Percentiles rank a stretch among this genome's conserved stretches.
These are phyloP conservation scores for Maudiozyma turicensis DNA, from an alignment of 805 yeast species.

Conservation along the genomic window DNA sequence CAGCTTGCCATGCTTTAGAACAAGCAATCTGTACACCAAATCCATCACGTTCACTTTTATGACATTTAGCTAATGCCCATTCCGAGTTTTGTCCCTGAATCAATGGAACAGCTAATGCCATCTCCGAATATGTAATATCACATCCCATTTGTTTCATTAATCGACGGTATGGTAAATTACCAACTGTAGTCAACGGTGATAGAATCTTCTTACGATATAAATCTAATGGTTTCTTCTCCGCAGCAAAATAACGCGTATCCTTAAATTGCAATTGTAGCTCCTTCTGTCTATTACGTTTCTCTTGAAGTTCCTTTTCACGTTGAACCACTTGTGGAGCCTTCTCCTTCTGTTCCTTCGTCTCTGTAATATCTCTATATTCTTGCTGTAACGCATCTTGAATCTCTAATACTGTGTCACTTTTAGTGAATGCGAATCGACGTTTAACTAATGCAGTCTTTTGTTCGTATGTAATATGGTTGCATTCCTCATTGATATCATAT, in stretches of 20 bases:
- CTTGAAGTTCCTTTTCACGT: slow-evolving; percentile 25
- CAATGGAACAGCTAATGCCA: slow-evolving; percentile 83
- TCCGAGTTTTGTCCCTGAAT: slow-evolving; percentile 87
- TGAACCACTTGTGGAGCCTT: slow-evolving; percentile 13
- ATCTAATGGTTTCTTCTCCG: slow-evolving; percentile 74
- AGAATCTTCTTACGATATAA: slow-evolving; percentile 70
- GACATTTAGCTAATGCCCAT: slow-evolving; percentile 96
- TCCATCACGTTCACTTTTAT: slow-evolving; percentile 68
- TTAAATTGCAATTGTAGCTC: slow-evolving; percentile 36
- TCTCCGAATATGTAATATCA: slow-evolving; percentile 87
- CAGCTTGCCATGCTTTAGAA: slow-evolving; percentile 85
- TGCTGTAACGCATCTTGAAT: slow-evolving; percentile 54
- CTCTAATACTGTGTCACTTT: slow-evolving; percentile 47
- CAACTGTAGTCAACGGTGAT: slow-evolving; percentile 95
- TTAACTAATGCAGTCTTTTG: slow-evolving; percentile 30
- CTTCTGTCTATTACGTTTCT: slow-evolving; percentile 24
- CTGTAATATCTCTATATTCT: slow-evolving; percentile 18
- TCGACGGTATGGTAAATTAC: slow-evolving; percentile 90
- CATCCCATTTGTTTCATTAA: slow-evolving; percentile 86
- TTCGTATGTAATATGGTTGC: slow-evolving; percentile 49
- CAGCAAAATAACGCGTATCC: slow-evolving; percentile 66
- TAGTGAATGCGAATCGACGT: slow-evolving; percentile 49
- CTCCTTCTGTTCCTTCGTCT: background rate
- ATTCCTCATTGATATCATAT: slow-evolving; percentile 39
- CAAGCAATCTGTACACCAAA: slow-evolving; percentile 93